A percentile compares a stretch with the other conserved stretches of the same genome.
phyloP scores from a whole-genome alignment of 1,284 basidiomycete genomes.

The Melampsora americana region DNA sequence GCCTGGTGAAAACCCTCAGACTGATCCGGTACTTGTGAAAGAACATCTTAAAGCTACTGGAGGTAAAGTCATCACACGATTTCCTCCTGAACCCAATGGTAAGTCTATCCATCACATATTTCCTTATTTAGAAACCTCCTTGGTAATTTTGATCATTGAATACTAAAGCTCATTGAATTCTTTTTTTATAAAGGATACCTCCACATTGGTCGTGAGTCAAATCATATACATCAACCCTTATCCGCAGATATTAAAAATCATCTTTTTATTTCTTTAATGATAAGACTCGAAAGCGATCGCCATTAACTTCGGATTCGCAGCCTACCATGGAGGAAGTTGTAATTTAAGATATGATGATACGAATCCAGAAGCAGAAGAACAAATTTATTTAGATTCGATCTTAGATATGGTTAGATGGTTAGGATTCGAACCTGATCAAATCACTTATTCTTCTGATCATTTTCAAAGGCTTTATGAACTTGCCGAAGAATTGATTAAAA shows the following conservation, averaged over 20 bases:
- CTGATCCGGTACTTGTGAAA: slow-evolving; percentile 71
- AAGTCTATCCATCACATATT: neutral
- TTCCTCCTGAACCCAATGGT: slow-evolving; percentile 82
- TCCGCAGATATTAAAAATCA: too few relatives aligned
- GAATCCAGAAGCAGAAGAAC: slow-evolving; percentile 97
- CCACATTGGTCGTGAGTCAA: slow-evolving; percentile 33
- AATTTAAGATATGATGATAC: slow-evolving; percentile 98
- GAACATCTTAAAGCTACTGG: slow-evolving; percentile 77
- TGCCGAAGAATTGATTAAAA: slow-evolving; percentile 83
- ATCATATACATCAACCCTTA: too few relatives aligned
- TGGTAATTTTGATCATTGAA: neutral
- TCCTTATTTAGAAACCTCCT: neutral
- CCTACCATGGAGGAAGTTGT: slow-evolving; percentile 80
- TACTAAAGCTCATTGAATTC: neutral
- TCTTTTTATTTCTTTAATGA: neutral
- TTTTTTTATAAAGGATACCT: slow-evolving; percentile 29
- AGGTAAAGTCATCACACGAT: slow-evolving; percentile 87
- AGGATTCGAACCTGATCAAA: slow-evolving; percentile 96
- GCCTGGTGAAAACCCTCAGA: slow-evolving; percentile 90
- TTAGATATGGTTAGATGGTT: slow-evolving; percentile 94
- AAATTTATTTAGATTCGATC: slow-evolving; percentile 90
- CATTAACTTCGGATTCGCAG: slow-evolving; percentile 95
- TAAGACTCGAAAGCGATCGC: slow-evolving; percentile 91
- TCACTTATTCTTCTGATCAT: slow-evolving; percentile 98
- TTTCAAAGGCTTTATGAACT: slow-evolving; percentile 84